Conservation (phyloP, 768 basidiomycete species). For the Lactarius pseudohatsudake region DNA sequence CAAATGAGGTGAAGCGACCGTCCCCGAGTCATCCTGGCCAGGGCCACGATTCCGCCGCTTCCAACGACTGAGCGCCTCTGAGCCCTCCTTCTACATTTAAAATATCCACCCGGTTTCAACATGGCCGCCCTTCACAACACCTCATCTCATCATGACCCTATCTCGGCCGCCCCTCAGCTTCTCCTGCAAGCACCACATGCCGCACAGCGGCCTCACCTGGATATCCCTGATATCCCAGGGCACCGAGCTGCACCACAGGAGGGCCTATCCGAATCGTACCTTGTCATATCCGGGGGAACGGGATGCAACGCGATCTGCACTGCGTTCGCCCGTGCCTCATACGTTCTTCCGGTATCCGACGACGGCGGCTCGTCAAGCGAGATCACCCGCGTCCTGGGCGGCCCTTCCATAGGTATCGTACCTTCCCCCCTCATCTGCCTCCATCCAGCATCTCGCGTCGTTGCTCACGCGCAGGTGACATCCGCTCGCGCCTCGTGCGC, state of each 20-base stretch:
- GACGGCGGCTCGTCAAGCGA: constrained; percentile 95
- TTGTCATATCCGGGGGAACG: constrained; percentile 91
- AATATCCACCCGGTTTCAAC: neutral
- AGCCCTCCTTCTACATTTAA: neutral
- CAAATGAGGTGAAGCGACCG: neutral
- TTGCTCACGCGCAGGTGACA: constrained; percentile 59
- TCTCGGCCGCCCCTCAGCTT: neutral
- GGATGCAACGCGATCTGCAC: constrained; percentile 90
- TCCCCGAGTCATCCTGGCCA: neutral
- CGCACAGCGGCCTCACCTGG: constrained; percentile 31
- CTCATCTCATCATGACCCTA: neutral
- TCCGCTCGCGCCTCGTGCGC: constrained; percentile 85
- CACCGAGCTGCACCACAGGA: constrained; percentile 34
- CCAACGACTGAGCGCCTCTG: neutral
- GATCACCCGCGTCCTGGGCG: constrained; percentile 87
- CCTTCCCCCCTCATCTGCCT: constrained; percentile 11
- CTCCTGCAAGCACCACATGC: neutral
- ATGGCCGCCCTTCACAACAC: neutral
- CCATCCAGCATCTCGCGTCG: constrained; percentile 12
- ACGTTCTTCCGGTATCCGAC: constrained; percentile 91
- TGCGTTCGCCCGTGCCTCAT: constrained; percentile 75
- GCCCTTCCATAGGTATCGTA: constrained; percentile 72
- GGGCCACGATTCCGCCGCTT: neutral
- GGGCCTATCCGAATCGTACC: constrained; percentile 44
- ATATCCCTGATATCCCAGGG: constrained; percentile 71